Base-by-base conservation (phyloP, 371 early-diverging fungal genomes). In the Rhizomucor pusillus region DNA sequence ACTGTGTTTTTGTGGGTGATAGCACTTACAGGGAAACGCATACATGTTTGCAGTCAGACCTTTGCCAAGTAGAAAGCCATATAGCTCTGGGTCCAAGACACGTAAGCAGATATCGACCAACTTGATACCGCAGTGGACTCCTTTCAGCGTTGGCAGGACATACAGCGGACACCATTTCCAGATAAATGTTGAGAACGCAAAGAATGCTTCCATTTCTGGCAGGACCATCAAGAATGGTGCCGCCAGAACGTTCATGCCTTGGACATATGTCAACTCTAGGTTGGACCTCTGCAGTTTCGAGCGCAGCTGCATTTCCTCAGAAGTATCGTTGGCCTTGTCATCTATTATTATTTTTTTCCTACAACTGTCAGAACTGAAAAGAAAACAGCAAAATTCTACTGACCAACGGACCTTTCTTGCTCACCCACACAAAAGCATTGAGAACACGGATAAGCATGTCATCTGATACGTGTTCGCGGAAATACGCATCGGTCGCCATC, bases 171-270 rank as follows among this genome's bases (percentile, higher is more conserved):
- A 95, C 58, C 86, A 81, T 52, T 82, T 71, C 61, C 85, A 88
- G 53, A 97, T 81, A 58, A 97, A 91, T 9, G 79, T 84, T 13
- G 88, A 81, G 67, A 91, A 94, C 1, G 90, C 75, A 69, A 84
- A 92, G 65, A 91, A 95, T 0, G 94, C 95, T 47, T 93, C 94
- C 66, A 95, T 79, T 67, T 97, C 98, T 18, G 91, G 84, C 88
- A 97, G 87, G 0, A 86, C 86, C 65, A 86, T 94, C 20, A 95
- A 71, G 62, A 97, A 94, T 6, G 95, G 95, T n/a, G 93, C 95
- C 22, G 85, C 83, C 45, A 96, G 67, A 35, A 92, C 92, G 70
- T 95, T 97, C 94, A 95, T 94, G 41, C 96, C 95, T 67, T 94
- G 95, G 16, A 96, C 94, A 70, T 97, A 97, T 13, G 90, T 80